Percentiles rank a stretch among this genome's conserved stretches.
Evolutionary conservation across 2,329 filamentous ascomycete genomes (phyloP).

Genomic region (Diaporthe destruens): DNA sequence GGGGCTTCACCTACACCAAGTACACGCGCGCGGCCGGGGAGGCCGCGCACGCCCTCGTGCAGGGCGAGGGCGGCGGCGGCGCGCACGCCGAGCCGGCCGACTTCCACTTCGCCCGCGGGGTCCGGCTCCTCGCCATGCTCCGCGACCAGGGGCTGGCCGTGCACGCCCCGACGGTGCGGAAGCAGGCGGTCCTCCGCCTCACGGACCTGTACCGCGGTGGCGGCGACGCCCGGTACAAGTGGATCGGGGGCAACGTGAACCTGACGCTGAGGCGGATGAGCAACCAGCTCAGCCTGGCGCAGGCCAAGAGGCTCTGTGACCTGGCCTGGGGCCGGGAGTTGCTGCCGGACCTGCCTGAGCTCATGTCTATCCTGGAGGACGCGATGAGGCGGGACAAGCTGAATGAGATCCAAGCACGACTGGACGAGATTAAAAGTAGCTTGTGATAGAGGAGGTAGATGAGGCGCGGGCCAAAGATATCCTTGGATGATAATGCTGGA

Average conservation of each 20-base stretch:
- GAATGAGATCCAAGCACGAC: slow-evolving; percentile 37
- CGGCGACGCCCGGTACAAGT: slow-evolving; percentile 42
- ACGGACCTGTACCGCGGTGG: slow-evolving; percentile 51
- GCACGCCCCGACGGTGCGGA: slow-evolving; percentile 43
- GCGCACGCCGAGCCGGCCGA: slow-evolving; percentile 37
- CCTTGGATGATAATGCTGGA: neutral
- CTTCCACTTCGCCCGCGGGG: slow-evolving; percentile 49
- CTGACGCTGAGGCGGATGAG: slow-evolving; percentile 35
- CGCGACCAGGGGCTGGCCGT: slow-evolving; percentile 50
- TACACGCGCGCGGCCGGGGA: slow-evolving; percentile 42
- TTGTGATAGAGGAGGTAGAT: neutral
- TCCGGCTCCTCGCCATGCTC: slow-evolving; percentile 52
- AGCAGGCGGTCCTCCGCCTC: slow-evolving; percentile 49
- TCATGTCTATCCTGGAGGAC: slow-evolving; percentile 47
- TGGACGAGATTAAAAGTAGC: slow-evolving; percentile 2
- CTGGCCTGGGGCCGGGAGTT: slow-evolving; percentile 53
- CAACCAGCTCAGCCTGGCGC: slow-evolving; percentile 49
- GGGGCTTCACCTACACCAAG: slow-evolving; percentile 58
- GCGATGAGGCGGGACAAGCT: slow-evolving; percentile 41
- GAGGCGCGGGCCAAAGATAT: neutral
- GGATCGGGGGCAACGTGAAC: slow-evolving; percentile 40
- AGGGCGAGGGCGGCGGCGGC: slow-evolving; percentile 4
- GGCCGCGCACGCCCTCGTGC: slow-evolving; percentile 17
- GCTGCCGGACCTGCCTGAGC: slow-evolving; percentile 48
- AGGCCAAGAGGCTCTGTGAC: slow-evolving; percentile 54